These are phyloP conservation scores for Claviceps sorghi DNA, from an alignment of 2,329 filamentous ascomycete species.

Conservation along the genomic window DNA sequence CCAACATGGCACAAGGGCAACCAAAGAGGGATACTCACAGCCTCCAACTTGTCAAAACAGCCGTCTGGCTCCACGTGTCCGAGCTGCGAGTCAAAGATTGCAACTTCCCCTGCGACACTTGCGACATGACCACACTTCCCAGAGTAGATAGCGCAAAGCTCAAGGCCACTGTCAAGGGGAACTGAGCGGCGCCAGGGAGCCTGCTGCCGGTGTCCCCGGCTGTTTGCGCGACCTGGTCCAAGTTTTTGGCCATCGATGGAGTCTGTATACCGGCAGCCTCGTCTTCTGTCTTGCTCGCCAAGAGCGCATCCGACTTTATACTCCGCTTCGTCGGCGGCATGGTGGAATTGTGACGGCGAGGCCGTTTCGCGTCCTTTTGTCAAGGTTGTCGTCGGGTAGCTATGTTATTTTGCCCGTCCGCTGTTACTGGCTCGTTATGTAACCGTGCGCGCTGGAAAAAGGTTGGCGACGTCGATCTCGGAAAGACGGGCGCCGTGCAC, in stretches of 20 bases:
- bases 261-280: not conserved
- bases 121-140: slow-evolving; percentile 47
- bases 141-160: slow-evolving; percentile 49
- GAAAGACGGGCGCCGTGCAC: not conserved
- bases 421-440: not conserved
- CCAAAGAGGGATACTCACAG: slow-evolving; percentile 27
- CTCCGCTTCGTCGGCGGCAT: slow-evolving; percentile 14
- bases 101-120: slow-evolving; percentile 50
- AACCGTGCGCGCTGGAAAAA: not conserved
- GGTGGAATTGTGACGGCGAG: not conserved
- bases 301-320: slow-evolving; percentile 6
- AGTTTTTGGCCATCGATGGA: slow-evolving; percentile 6
- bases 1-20: not conserved
- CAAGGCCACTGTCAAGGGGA: slow-evolving; percentile 37
- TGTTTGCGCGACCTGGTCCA: slow-evolving; percentile 4
- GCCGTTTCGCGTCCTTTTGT: not conserved
- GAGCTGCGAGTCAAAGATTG: slow-evolving; percentile 49
- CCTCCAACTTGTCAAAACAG: slow-evolving; percentile 36
- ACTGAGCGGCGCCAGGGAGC: slow-evolving; percentile 31
- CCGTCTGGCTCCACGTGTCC: slow-evolving; percentile 48
- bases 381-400: not conserved
- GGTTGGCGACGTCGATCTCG: not conserved
- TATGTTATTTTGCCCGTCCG: not conserved
- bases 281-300: slow-evolving; percentile 4
- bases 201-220: slow-evolving; percentile 8